Evolutionary conservation across 768 basidiomycete species (phyloP), one percentile per base, ranked within the genome.

Genomic region (Porphyrellus cyaneotinctus): DNA sequence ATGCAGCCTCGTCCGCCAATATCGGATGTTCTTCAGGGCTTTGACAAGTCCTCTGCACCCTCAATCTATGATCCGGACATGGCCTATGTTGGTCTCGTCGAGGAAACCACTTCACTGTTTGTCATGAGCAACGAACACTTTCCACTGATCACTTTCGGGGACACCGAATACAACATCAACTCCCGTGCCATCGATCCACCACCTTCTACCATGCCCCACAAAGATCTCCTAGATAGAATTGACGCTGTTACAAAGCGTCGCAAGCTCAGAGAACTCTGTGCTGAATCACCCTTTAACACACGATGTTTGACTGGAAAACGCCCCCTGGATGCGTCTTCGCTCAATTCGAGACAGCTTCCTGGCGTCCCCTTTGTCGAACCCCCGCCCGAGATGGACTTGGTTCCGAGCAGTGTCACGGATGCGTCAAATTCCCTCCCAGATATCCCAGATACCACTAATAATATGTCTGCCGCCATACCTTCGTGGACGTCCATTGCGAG

Each of bases 1-100:
- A 82, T 93, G 14, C 95, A 97, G 66, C 94, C 95, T 13, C 85
- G 82, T 2, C 86, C 89, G 0, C 78, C 82, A 31, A 75, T 93
- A 2, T 77, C 84, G 18, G 85, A 92, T 31, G 74, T 95, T 9
- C 75, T 93, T 31, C 84, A 85, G 11, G 65, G 64, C 15, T 67
- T 68, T 28, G 75, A 76, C 51, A 51, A 70, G 24, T 54, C 64
- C 22, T 56, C 64, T 17, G 57, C 66, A 63, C 39, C 66, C n/a
- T 71, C 81, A n/a, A 69, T 70, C 6, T 69, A 70, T 26, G 66
- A 72, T 10, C 70, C 72, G 6, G 78, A 85, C 26, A 78, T 81
- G 0, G 92, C 92, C 1, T 97, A 88, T 65, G 83, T 97, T 18
- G 93, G 93, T 3, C 71, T 88, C 17, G 78, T 93, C 15, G 78